Evolutionary conservation across 2,329 filamentous ascomycete species (phyloP), one percentile per base, ranked within the genome.

Genomic region (Penicillium decumbens): DNA sequence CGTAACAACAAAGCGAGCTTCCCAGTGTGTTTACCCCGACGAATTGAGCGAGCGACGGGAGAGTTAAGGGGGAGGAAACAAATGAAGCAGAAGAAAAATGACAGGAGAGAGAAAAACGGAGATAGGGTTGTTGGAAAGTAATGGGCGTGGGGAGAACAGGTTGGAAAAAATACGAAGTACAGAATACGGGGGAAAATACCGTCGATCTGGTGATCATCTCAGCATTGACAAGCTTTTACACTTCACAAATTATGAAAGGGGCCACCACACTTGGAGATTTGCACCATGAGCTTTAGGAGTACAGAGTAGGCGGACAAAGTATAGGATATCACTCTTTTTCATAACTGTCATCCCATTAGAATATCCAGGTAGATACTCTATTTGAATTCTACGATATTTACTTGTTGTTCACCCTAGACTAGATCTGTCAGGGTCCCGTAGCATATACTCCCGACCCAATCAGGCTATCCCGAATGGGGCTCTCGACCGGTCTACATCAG

Each of bases 21-120:
- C 44, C 37, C 20, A 33, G 30, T 39, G 25, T 33, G 51, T 52
- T 45, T 46, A 50, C 49, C 53, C 49, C 47, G 52, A 43, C 48
- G 24, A 47, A 41, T 15, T 51, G 46, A 56, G 55, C 54, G 56
- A 58, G 51, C 49, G 56, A 51, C 51, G 46, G 54, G 50, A 52
- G 53, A 28, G 25, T 27, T 24, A 18, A 25, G 6, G 43, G 39
- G 15, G 32, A 35, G 30, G 20, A 43, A 45, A 29, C 32, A 32
- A 40, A 8, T 41, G 33, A 40, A 15, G 8, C 35, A 20, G 25
- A 18, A 6, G 9, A n/a, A 30, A 6, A 18, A 29, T 13, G 28
- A 20, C n/a, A 24, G 29, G 30, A 49, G 37, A n/a, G 24, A 41
- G 18, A 51, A 47, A 30, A 35, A 47, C 8, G 40, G 49, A 46